Base-by-base conservation (phyloP, 176 grass and related monocot species). In the Paspalum vaginatum region DNA sequence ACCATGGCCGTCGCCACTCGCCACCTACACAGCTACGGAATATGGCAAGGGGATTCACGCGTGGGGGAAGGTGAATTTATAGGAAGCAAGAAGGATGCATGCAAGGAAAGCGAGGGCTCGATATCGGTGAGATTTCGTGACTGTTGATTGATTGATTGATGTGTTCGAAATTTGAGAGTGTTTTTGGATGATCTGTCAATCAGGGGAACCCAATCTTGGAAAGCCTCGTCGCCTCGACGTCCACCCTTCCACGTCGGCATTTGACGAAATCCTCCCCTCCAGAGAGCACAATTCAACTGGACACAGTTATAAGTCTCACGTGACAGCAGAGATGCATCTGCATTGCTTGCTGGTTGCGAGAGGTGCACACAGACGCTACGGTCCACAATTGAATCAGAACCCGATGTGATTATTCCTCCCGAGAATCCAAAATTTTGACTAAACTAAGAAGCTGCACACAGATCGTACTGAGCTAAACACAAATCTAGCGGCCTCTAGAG, bases 131-230 rank as follows among this genome's bases (percentile, higher is more conserved):
- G 42, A 74, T 64, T 41, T 72, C 17, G 17, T 45, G 41, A 49
- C 41, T 44, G 65, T 13, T 48, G 39, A 37, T 74, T 83, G 73
- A 83, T 77, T 61, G 69, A 81, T 85, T 32, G 40, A 74, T 48
- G 11, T 9, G 15, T 58, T 25, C 0, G 20, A 56, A 40, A 17
- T 45, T 54, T 21, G 32, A 32, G 76, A 24, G n/a, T 17, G 32
- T 4, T 51, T 55, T 43, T 13, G 22, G 16, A 57, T 9, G 65
- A 70, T 68, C 53, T 82, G 68, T 73, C 57, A 73, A 82, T 82
- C 10, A 45, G 5, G 43, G 43, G 9, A 45, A 45, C 6, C 43
- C 43, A 32, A 45, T 45, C 43, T 45, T 45, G 43, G 43, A 45
- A 45, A 45, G 43, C 9, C 43, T 45, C 43, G 7, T 8, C 43